Conservation (phyloP, 768 basidiomycete species). For the Rhizopogon sp. region DNA sequence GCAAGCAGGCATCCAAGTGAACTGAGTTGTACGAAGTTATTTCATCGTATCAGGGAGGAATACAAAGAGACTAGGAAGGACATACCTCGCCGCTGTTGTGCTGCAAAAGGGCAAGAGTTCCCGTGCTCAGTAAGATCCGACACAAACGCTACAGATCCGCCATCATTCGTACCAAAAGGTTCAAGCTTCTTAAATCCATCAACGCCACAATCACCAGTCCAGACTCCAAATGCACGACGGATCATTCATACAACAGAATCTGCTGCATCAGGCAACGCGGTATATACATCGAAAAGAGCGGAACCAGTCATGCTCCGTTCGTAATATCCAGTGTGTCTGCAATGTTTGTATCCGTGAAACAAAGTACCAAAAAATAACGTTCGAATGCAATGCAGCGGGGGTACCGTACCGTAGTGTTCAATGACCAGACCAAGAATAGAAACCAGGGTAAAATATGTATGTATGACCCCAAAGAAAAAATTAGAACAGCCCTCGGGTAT, state of each 20-base stretch:
- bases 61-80: neutral
- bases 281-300: conserved; percentile 1
- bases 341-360: neutral
- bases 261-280: neutral
- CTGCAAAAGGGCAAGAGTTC: no score
- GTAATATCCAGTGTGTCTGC: conserved; percentile 11
- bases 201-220: neutral
- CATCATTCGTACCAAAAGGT: neutral
- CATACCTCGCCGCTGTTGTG: neutral
- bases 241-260: neutral
- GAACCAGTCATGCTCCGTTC: conserved; percentile 4
- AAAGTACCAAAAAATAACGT: conserved; percentile 7
- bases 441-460: conserved; percentile 2
- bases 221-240: neutral
- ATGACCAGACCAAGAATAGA: conserved; percentile 5
- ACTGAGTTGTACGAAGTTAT: conserved; percentile 47
- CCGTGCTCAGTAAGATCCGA: neutral
- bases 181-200: no score
- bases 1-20: conserved; percentile 54
- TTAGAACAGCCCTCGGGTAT: neutral
- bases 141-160: neutral
- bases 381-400: conserved; percentile 8
- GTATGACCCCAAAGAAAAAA: conserved; percentile 1
- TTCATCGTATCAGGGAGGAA: conserved; percentile 20
- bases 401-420: neutral